Percentiles rank a stretch among this genome's conserved stretches.
phyloP scores from a whole-genome alignment of 176 grass and related monocot species.

The Thinopyrum elongatum region DNA sequence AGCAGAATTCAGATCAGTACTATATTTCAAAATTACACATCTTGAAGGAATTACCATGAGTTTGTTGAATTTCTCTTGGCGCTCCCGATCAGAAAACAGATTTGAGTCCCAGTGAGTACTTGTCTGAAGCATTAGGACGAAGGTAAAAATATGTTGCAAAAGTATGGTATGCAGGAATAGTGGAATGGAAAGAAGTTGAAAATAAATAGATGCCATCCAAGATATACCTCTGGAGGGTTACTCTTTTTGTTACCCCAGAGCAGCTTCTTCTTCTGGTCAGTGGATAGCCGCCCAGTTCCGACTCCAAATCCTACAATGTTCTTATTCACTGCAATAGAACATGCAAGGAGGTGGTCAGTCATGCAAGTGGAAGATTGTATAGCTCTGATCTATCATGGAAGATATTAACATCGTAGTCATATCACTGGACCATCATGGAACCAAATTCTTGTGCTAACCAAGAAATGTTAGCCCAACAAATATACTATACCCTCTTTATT shows the following conservation, averaged over 20 bases:
- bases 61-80: slow-evolving; percentile 98
- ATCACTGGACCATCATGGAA: slow-evolving; percentile 2
- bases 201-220: background rate
- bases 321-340: slow-evolving; percentile 65
- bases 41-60: slow-evolving; percentile 80
- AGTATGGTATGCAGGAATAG: background rate
- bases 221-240: slow-evolving; percentile 59
- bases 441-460: background rate
- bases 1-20: background rate
- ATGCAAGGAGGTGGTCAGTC: background rate
- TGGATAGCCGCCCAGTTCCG: slow-evolving; percentile 56
- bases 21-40: background rate
- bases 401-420: background rate
- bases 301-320: slow-evolving; percentile 67
- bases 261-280: slow-evolving; percentile 93
- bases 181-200: slow-evolving; percentile 14
- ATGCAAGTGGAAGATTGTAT: background rate
- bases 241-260: slow-evolving; percentile 97
- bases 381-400: slow-evolving; percentile 6
- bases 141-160: slow-evolving; percentile 8
- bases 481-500: background rate
- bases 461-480: slow-evolving; percentile 2
- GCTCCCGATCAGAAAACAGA: slow-evolving; percentile 80
- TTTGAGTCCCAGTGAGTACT: slow-evolving; percentile 70
- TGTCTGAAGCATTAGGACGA: slow-evolving; percentile 39